phyloP scores from a whole-genome alignment of 164 flowering plant genomes.

The Tetrastigma voinierianum region DNA sequence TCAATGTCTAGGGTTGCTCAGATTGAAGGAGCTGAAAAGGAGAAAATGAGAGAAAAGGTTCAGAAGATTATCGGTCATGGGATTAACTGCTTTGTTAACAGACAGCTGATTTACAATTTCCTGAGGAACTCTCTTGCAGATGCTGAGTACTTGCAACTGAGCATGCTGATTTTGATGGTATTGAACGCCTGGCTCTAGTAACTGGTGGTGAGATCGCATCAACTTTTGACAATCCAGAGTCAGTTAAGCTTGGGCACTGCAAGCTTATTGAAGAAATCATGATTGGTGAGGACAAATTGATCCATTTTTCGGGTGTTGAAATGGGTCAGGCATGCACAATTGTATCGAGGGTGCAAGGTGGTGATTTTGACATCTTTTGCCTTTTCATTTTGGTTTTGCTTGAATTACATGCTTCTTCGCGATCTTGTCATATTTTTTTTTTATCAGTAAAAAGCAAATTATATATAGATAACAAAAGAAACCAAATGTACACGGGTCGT shows the following conservation, averaged over 20 bases:
- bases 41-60: slow-evolving; percentile 96
- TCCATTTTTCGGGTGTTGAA: slow-evolving; percentile 95
- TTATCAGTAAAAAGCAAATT: no score
- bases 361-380: not conserved
- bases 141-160: slow-evolving; percentile 94
- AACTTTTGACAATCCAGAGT: slow-evolving; percentile 97
- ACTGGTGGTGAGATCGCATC: slow-evolving; percentile 99
- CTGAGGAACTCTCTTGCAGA: slow-evolving; percentile 98
- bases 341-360: slow-evolving; percentile 98
- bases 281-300: slow-evolving; percentile 97
- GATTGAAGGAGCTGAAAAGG: slow-evolving; percentile 94
- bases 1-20: slow-evolving; percentile 96
- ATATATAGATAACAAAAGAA: no score
- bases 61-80: slow-evolving; percentile 91
- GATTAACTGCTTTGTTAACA: slow-evolving; percentile 91
- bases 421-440: no score
- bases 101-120: slow-evolving; percentile 95
- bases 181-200: slow-evolving; percentile 90
- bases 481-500: no score
- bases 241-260: slow-evolving; percentile 97
- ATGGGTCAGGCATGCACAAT: slow-evolving; percentile 99
- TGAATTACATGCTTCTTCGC: no score
- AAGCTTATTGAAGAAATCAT: slow-evolving; percentile 96
- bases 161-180: slow-evolving; percentile 99
- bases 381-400: not conserved